Conservation (phyloP, 2,329 filamentous ascomycete species). For the Xylariales sp. region DNA sequence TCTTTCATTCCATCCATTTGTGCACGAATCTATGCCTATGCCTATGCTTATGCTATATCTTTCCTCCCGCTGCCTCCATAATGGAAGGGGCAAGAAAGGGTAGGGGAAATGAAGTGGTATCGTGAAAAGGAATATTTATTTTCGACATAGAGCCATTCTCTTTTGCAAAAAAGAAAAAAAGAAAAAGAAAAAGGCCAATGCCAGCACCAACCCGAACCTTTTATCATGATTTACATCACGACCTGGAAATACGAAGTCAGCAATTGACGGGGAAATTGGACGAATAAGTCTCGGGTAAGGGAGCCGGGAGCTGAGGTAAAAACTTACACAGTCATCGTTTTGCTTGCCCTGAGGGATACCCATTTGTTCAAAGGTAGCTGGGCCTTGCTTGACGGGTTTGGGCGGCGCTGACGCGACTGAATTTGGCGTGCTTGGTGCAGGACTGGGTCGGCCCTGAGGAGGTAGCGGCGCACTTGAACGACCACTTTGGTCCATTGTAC, state of each 20-base stretch:
- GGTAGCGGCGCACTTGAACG: slow-evolving; percentile 53
- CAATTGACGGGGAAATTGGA: not conserved
- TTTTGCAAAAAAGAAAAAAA: slow-evolving; percentile 10
- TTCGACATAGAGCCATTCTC: slow-evolving; percentile 7
- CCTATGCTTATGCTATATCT: slow-evolving; percentile 1
- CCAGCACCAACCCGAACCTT: not conserved
- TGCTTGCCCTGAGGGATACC: slow-evolving; percentile 86
- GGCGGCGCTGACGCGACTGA: slow-evolving; percentile 51
- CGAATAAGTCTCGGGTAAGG: not conserved
- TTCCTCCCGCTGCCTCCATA: not conserved
- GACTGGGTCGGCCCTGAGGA: slow-evolving; percentile 46
- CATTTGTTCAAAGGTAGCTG: slow-evolving; percentile 98
- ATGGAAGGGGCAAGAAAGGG: not conserved
- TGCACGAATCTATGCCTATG: slow-evolving; percentile 20
- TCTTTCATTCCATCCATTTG: slow-evolving; percentile 15
- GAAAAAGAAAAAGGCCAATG: slow-evolving; percentile 2
- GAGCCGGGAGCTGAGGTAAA: not conserved
- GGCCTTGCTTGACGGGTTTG: slow-evolving; percentile 69
- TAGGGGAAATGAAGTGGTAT: slow-evolving; percentile 12
- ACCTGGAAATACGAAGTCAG: slow-evolving; percentile 28
- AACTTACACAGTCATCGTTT: slow-evolving; percentile 89
- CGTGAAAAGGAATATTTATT: slow-evolving; percentile 17
- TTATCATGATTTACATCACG: slow-evolving; percentile 26
- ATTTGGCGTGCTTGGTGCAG: slow-evolving; percentile 46
- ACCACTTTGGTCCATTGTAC: slow-evolving; percentile 45